phyloP scores from a whole-genome alignment of 805 yeast genomes.

The Scheffersomyces stipitis region DNA sequence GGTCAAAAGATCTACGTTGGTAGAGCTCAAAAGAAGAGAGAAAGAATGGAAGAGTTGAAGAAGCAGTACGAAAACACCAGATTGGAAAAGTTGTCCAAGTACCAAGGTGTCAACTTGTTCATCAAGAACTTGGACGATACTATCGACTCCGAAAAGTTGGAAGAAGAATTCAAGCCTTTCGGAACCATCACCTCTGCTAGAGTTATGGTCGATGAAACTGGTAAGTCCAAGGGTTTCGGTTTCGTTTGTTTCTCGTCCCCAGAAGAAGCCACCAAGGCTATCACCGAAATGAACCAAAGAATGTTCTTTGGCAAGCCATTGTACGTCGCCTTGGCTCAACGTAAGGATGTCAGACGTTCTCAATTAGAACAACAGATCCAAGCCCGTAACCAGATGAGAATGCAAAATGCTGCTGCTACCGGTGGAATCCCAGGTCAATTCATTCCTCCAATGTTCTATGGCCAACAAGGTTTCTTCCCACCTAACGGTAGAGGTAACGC shows the following conservation, averaged over 20 bases:
- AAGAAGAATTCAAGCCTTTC: constrained; percentile 88
- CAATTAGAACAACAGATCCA: constrained; percentile 97
- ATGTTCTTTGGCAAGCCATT: constrained; percentile 94
- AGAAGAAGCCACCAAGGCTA: constrained; percentile 98
- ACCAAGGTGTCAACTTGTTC: constrained; percentile 97
- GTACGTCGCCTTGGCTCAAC: constrained; percentile 98
- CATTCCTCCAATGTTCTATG: constrained; percentile 83
- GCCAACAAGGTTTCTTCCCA: constrained; percentile 80
- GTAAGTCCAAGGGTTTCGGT: constrained; percentile 97
- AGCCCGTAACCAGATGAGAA: constrained; percentile 97
- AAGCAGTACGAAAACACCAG: constrained; percentile 91
- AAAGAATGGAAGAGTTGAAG: constrained; percentile 94
- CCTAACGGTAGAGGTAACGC: constrained; percentile 80
- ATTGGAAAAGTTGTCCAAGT: constrained; percentile 87
- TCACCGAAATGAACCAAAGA: constrained; percentile 97
- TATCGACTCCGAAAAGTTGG: constrained; percentile 86
- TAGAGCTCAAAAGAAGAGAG: constrained; percentile 98
- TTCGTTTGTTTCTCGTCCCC: constrained; percentile 97
- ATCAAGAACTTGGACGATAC: constrained; percentile 94
- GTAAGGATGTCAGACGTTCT: constrained; percentile 95
- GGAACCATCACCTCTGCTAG: constrained; percentile 95
- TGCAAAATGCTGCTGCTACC: constrained; percentile 93
- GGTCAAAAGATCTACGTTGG: constrained; percentile 92
- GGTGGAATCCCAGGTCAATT: constrained; percentile 86
- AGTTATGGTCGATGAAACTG: constrained; percentile 92